Evolutionary conservation across 2,329 filamentous ascomycete genomes (phyloP).

Genomic region (Pseudohalonectria lignicola): DNA sequence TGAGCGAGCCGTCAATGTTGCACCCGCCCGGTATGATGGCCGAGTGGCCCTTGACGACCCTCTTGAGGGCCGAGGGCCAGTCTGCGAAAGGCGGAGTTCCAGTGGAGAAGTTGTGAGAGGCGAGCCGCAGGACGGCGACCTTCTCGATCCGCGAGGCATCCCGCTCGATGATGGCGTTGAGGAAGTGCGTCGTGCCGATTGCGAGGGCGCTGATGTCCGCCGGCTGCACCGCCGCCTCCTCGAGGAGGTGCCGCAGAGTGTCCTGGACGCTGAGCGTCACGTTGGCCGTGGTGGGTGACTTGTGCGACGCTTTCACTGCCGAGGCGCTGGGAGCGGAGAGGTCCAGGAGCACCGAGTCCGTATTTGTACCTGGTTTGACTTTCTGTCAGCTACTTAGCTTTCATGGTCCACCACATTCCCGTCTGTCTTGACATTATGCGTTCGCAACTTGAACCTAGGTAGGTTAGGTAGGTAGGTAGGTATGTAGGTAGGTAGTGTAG

Average conservation of each 20-base stretch:
- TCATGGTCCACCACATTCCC: too few relatives aligned
- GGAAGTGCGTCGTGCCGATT: constrained; percentile 46
- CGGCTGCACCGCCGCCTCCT: constrained; percentile 14
- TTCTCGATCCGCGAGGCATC: constrained; percentile 33
- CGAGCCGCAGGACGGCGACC: constrained; percentile 44
- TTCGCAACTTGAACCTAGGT: too few relatives aligned
- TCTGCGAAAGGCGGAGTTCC: constrained; percentile 39
- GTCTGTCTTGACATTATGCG: too few relatives aligned
- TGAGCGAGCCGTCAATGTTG: constrained; percentile 37
- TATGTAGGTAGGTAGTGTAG: too few relatives aligned
- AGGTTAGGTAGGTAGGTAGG: too few relatives aligned
- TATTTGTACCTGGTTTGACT: constrained; percentile 30
- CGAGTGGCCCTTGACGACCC: constrained; percentile 32
- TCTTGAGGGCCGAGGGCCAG: constrained; percentile 37
- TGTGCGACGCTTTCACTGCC: constrained; percentile 37
- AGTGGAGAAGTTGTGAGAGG: constrained; percentile 36
- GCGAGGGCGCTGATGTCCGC: constrained; percentile 33
- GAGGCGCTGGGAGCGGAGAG: constrained; percentile 20
- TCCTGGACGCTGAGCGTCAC: constrained; percentile 34
- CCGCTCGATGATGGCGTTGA: constrained; percentile 46
- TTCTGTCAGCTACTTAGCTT: too few relatives aligned
- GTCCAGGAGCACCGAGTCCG: constrained; percentile 40
- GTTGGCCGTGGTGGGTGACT: constrained; percentile 35
- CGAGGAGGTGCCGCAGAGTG: constrained; percentile 31
- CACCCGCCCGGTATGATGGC: constrained; percentile 36